Conservation (phyloP, 345 rosid genomes). For the Salix caprea region DNA sequence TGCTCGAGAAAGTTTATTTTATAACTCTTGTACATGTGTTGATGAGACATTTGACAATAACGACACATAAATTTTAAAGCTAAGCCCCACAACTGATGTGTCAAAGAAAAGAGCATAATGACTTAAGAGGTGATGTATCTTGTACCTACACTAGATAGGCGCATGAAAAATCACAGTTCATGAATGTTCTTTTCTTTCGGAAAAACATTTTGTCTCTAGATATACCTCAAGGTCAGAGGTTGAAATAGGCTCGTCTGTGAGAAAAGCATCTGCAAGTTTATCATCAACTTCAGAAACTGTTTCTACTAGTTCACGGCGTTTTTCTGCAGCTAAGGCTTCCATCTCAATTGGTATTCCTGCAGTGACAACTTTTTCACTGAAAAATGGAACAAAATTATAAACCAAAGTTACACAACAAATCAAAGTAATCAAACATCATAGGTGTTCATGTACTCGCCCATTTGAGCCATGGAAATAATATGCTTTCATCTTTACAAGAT, state of each 20-base stretch:
- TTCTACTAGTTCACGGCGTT: constrained; percentile 84
- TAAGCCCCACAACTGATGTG: background rate
- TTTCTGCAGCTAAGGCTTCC: constrained; percentile 70
- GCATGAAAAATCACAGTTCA: background rate
- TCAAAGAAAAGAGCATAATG: background rate
- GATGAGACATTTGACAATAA: background rate
- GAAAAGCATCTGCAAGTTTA: constrained; percentile 80
- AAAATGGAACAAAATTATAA: constrained; percentile 11
- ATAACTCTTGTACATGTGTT: background rate
- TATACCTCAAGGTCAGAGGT: constrained; percentile 76
- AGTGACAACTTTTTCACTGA: constrained; percentile 73
- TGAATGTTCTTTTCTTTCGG: background rate
- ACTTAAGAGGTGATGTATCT: background rate
- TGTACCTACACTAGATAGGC: background rate
- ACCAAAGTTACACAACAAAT: background rate
- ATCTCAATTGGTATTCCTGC: constrained; percentile 76
- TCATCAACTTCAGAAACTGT: constrained; percentile 95
- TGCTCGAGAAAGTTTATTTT: background rate
- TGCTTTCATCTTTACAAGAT: constrained; percentile 72
- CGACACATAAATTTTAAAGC: background rate
- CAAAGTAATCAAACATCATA: constrained; percentile 6
- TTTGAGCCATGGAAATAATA: constrained; percentile 71
- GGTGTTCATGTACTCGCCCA: constrained; percentile 56
- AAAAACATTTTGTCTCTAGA: background rate
- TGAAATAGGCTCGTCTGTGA: constrained; percentile 80